Evolutionary conservation across 352 stramenopile genomes (phyloP), one percentile per base, ranked within the genome.

Genomic region (Globisporangium carolinianum): DNA sequence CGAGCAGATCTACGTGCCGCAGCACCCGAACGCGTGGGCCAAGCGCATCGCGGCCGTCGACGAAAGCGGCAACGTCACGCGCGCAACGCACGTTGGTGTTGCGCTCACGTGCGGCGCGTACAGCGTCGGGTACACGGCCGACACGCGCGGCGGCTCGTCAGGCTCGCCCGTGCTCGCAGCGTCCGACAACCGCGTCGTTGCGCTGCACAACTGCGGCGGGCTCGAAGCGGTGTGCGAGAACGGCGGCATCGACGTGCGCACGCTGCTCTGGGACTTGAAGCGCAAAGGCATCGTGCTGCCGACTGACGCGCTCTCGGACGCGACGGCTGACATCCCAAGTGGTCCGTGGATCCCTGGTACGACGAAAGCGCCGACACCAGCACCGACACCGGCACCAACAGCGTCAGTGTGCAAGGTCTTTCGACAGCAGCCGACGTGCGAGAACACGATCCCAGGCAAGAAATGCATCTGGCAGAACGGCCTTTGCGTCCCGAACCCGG

Each of bases 1-100:
- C 8, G 72, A 84, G 58, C 58, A 74, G 39, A 79, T 80, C 51
- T 83, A 79, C 58, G 65, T 83, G 12, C 74, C 74, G 0, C 71
- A 84, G 60, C 69, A 84, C 54, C 72, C 69, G 6, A 51, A 60
- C 5, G 71, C 60, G 10, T 63, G 63, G 32, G 71, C 68, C 50
- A 80, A 76, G 60, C 63, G 58, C 24, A 66, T 84, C 47, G 63
- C 69, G 5, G 55, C 53, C 1, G 56, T 65, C 0, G 58, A 60
- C 6, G 74, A 76, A 63, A 47, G 57, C 43, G 72, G 66, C 10
- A 59, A 64, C 42, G 60, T 56, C n/a, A 65, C 62, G 14, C 55
- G 54, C 11, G 43, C 63, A 12, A 51, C 59, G 4, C 38, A 47
- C 8, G 52, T 74, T 15, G 71, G 67, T 47, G 41, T 64, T 12